phyloP scores from a whole-genome alignment of 2,329 filamentous ascomycete genomes.

The Alternaria conjuncta region DNA sequence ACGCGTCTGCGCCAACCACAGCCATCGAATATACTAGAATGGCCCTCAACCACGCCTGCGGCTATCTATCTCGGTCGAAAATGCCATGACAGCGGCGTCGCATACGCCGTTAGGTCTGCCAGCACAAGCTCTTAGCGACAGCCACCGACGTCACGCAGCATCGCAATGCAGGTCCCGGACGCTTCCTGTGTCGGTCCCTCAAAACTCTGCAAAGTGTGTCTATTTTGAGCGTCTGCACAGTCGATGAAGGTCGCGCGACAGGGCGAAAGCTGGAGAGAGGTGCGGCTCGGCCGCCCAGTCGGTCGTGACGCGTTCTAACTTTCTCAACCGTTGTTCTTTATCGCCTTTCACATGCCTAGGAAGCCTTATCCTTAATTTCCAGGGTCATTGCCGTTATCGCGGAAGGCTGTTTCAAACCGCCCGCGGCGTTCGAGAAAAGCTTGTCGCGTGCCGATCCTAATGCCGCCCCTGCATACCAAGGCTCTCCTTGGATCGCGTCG shows the following conservation, averaged over 20 bases:
- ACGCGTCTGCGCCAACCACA: slow-evolving; percentile 7
- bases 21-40: not conserved
- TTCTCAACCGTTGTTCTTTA: not conserved
- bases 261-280: not conserved
- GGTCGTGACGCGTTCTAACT: not conserved
- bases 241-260: not conserved
- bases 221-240: not conserved
- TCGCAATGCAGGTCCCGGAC: slow-evolving; percentile 13
- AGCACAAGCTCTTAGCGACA: not conserved
- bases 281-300: not conserved
- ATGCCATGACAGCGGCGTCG: slow-evolving; percentile 2
- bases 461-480: slow-evolving; percentile 20
- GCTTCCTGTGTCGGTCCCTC: not conserved
- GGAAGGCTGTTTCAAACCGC: slow-evolving; percentile 13
- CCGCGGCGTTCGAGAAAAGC: slow-evolving; percentile 10
- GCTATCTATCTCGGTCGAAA: not conserved
- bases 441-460: slow-evolving; percentile 20
- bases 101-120: slow-evolving; percentile 3
- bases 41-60: not conserved
- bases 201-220: not conserved
- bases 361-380: slow-evolving; percentile 13
- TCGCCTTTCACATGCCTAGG: not conserved
- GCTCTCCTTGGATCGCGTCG: slow-evolving; percentile 9
- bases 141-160: slow-evolving; percentile 15
- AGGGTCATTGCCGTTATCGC: slow-evolving; percentile 14